Percentiles rank a stretch among this genome's conserved stretches.
These are phyloP conservation scores for Carpinus viminea DNA, from an alignment of 306 rosid species.

Conservation along the genomic window DNA sequence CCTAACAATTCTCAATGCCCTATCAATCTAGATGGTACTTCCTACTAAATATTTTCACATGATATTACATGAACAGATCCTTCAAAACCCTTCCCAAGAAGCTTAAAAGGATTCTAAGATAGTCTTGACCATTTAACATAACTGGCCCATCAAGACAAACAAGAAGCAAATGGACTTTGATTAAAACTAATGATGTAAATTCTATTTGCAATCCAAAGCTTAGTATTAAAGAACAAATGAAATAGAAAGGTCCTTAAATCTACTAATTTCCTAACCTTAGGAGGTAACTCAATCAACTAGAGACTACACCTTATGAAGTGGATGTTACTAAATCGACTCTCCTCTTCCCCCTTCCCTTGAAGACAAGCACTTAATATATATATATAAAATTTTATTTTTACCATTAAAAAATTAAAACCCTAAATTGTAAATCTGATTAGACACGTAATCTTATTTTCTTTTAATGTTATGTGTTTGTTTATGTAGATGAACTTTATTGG, in stretches of 20 bases:
- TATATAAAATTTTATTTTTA: no score
- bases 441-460: no score
- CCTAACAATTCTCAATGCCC: neutral
- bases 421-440: no score
- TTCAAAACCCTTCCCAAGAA: neutral
- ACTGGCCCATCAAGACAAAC: neutral
- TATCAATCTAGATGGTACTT: neutral
- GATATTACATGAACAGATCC: neutral
- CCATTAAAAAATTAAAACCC: no score
- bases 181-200: neutral
- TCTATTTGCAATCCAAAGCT: neutral
- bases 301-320: no score
- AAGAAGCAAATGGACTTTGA: neutral
- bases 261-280: neutral
- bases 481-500: no score
- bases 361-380: no score
- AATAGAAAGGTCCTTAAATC: neutral
- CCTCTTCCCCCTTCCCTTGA: no score
- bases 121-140: neutral
- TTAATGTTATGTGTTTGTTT: no score
- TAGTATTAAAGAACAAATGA: neutral
- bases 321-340: no score
- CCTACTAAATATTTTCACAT: neutral
- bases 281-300: no score
- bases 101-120: neutral